Percentiles rank a stretch among this genome's conserved stretches.
Conservation (phyloP, 495 filamentous ascomycete species). For the Penicillium daleae region DNA sequence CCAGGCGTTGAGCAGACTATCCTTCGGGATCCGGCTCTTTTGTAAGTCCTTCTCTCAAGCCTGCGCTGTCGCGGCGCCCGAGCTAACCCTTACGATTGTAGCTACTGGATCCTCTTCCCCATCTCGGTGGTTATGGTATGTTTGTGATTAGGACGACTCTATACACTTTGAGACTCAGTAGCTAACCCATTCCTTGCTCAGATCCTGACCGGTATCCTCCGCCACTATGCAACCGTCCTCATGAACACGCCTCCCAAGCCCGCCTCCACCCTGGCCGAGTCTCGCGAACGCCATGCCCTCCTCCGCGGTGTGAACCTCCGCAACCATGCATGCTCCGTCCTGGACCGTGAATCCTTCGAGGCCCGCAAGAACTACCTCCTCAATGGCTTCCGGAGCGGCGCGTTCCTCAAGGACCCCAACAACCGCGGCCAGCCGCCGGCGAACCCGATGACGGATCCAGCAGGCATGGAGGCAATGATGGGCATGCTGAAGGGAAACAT, state of each 20-base stretch:
- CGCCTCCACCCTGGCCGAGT: constrained; percentile 69
- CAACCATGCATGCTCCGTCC: constrained; percentile 71
- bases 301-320: constrained; percentile 85
- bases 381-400: constrained; percentile 77
- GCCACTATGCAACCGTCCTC: constrained; percentile 91
- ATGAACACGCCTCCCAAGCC: constrained; percentile 88
- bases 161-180: background rate
- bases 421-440: constrained; percentile 81
- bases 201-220: constrained; percentile 93
- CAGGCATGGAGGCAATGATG: constrained; percentile 99
- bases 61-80: constrained; percentile 7
- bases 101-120: constrained; percentile 97
- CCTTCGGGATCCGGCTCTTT: constrained; percentile 97
- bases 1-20: constrained; percentile 90
- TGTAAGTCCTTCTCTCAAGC: constrained; percentile 58
- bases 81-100: constrained; percentile 42
- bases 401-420: constrained; percentile 87
- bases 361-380: constrained; percentile 79
- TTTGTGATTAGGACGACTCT: background rate
- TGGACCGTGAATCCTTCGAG: constrained; percentile 73
- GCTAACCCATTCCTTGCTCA: constrained; percentile 38
- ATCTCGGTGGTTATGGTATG: constrained; percentile 96
- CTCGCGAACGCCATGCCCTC: constrained; percentile 86
- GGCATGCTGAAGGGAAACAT: constrained; percentile 99
- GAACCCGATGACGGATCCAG: constrained; percentile 97